A percentile compares a stretch with the other conserved stretches of the same genome.
phyloP scores from a whole-genome alignment of 495 filamentous ascomycete species.

The Sphaerosporella brunnea region DNA sequence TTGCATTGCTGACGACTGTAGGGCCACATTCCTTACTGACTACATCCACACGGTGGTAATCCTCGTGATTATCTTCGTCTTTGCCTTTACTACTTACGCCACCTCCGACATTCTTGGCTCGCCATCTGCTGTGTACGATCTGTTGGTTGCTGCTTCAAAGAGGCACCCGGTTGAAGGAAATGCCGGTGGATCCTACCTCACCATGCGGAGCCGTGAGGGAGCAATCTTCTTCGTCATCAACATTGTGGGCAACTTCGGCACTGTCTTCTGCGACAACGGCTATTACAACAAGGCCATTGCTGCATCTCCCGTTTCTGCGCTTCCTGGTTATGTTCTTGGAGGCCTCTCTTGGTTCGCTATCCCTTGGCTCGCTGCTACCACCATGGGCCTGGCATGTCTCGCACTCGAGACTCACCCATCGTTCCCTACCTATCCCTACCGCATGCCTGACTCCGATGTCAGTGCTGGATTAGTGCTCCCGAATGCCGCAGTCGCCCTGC shows the following conservation, averaged over 20 bases:
- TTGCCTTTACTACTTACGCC: constrained; percentile 72
- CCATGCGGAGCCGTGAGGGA: constrained; percentile 73
- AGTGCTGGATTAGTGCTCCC: constrained; percentile 76
- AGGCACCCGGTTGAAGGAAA: constrained; percentile 71
- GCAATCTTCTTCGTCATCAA: constrained; percentile 97
- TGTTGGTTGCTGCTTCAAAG: constrained; percentile 50
- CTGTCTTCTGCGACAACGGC: constrained; percentile 39
- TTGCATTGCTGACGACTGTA: not conserved
- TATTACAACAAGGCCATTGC: constrained; percentile 96
- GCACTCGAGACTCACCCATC: constrained; percentile 58
- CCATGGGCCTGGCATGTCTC: constrained; percentile 80
- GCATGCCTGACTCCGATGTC: constrained; percentile 60
- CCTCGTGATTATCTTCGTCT: constrained; percentile 76
- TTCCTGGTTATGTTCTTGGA: constrained; percentile 83
- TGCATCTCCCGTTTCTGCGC: constrained; percentile 70
- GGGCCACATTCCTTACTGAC: constrained; percentile 45
- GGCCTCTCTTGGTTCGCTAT: constrained; percentile 92
- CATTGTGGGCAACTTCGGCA: constrained; percentile 65
- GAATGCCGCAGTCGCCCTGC: constrained; percentile 70
- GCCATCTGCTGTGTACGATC: constrained; percentile 64
- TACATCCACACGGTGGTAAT: constrained; percentile 79
- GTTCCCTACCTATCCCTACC: constrained; percentile 54
- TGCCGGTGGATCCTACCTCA: constrained; percentile 68
- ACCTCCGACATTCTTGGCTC: constrained; percentile 60
- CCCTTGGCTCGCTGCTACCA: constrained; percentile 81